phyloP scores from a whole-genome alignment of 495 filamentous ascomycete genomes.

The Hypoxylon trugodes region DNA sequence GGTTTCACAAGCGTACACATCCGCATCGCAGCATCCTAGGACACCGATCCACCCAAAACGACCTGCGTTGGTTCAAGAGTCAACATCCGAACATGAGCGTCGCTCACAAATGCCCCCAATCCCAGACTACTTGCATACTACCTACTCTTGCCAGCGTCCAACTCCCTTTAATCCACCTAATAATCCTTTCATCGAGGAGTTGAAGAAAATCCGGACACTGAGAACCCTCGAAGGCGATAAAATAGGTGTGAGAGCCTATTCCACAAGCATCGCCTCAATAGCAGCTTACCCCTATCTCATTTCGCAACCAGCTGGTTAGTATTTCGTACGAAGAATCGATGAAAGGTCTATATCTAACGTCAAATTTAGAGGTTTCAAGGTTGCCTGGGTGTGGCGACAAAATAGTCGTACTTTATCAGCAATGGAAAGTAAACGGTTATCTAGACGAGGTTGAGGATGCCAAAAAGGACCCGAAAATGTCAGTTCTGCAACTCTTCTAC shows the following conservation, averaged over 20 bases:
- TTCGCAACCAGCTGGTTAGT: constrained; percentile 48
- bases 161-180: constrained; percentile 78
- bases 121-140: constrained; percentile 75
- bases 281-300: constrained; percentile 76
- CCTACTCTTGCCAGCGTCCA: constrained; percentile 84
- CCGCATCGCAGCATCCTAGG: constrained; percentile 20
- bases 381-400: constrained; percentile 86
- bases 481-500: constrained; percentile 72
- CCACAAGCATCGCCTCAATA: constrained; percentile 81
- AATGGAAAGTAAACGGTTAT: constrained; percentile 69
- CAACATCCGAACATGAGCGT: constrained; percentile 76
- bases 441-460: constrained; percentile 70
- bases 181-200: constrained; percentile 73
- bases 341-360: constrained; percentile 41
- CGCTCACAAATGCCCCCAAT: constrained; percentile 57
- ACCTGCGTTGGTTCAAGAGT: constrained; percentile 64
- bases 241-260: constrained; percentile 88
- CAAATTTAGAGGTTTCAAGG: constrained; percentile 67
- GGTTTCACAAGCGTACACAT: background rate
- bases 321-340: background rate
- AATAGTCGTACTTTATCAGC: constrained; percentile 78
- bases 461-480: constrained; percentile 69
- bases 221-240: constrained; percentile 75
- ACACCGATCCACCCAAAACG: constrained; percentile 44
- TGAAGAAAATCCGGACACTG: constrained; percentile 77